Conservation (phyloP, 2,329 filamentous ascomycete species). For the Claviceps quebecensis region DNA sequence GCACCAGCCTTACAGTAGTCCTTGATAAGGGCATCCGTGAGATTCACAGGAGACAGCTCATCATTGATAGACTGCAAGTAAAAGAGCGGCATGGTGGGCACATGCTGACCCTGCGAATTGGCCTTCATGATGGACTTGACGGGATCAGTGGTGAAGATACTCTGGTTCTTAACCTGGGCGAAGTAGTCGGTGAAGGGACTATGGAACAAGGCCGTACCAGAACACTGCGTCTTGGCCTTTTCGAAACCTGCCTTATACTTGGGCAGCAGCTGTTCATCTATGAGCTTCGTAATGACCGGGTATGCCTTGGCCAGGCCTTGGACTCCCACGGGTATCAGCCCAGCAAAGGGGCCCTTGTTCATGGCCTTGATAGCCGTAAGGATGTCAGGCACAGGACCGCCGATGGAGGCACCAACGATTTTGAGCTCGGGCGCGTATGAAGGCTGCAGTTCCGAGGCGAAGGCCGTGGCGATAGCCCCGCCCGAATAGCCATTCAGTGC, state of each 20-base stretch:
- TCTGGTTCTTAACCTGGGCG: neutral
- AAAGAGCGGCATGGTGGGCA: slow-evolving; percentile 1
- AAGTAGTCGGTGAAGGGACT: neutral
- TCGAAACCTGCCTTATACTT: slow-evolving; percentile 3
- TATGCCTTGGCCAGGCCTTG: slow-evolving; percentile 11
- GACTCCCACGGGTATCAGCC: slow-evolving; percentile 11
- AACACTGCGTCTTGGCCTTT: neutral
- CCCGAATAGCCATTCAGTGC: slow-evolving; percentile 29
- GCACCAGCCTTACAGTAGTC: slow-evolving; percentile 3
- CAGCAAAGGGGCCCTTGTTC: slow-evolving; percentile 8
- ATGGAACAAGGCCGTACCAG: neutral
- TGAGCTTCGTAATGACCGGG: slow-evolving; percentile 3
- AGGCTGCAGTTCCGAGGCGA: slow-evolving; percentile 5
- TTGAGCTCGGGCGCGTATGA: slow-evolving; percentile 12
- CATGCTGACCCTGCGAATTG: neutral
- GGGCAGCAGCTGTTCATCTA: slow-evolving; percentile 9
- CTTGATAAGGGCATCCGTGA: neutral
- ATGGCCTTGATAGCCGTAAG: slow-evolving; percentile 4
- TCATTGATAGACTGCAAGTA: slow-evolving; percentile 1
- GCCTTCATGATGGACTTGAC: neutral
- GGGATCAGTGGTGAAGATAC: neutral
- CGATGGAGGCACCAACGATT: slow-evolving; percentile 10
- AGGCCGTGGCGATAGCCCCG: slow-evolving; percentile 6
- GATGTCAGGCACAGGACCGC: slow-evolving; percentile 10
- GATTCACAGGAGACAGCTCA: neutral